Base-by-base conservation (phyloP, 306 rosid species). In the Cucurbita maxima region DNA sequence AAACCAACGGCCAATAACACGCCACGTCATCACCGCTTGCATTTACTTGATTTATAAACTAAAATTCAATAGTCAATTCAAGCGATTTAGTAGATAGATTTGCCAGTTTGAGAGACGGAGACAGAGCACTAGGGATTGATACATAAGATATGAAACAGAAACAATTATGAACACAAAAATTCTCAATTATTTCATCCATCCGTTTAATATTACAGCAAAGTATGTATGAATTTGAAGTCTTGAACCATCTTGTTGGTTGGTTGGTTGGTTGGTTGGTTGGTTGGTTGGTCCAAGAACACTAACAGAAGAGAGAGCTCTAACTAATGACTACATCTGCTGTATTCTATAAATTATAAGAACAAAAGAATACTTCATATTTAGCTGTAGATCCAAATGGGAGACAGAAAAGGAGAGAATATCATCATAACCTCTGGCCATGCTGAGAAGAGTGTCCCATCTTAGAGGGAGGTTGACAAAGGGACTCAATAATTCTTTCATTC, bases 201-300 rank as follows among this genome's bases (percentile, higher is more conserved):
- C 0, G 59, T 70, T 70, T 25, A 70, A 70, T 50, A 30, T 50
- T 70, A 70, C 74, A 70, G 19, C 13, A 15, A 25, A 44, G 73
- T 68, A 7, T 68, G 9, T 30, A 50, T 15, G 58, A 51, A 70
- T 30, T 50, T 70, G 58, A 70, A 70, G 58, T 19, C 34, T 75
- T 75, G 84, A 90, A 81, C 88, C 84, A 60, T 71, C 30, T 80
- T 85, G 52, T 55, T 77, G 90, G 87, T 77, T 83, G 86, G n/a
- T 30, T 30, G 34, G 34, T 30, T 30, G 90, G 87, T 77, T 83
- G 86, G n/a, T 30, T 30, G 34, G 34, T 30, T 30, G 34, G 52
- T 55, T 73, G 90, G 87, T 77, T 80, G 86, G n/a, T 77, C 82
- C 83, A 83, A 68, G 66, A 73, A 79, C 55, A 73, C 73, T 75